Base-by-base conservation (phyloP, 108 stramenopile genomes). In the Seminavis robusta region DNA sequence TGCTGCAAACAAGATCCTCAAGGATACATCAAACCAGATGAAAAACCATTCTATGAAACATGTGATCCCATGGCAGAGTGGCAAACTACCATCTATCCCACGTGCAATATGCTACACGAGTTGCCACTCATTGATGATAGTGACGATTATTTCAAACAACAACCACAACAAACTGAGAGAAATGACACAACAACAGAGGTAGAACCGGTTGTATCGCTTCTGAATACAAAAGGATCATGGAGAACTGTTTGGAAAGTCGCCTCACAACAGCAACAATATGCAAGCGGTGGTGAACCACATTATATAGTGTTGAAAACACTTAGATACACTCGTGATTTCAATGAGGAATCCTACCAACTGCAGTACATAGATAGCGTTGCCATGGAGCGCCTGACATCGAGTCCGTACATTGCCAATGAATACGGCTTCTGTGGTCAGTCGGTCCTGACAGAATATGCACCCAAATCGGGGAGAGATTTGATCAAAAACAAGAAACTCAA, bases 21-120 rank as follows among this genome's bases (percentile, higher is more conserved):
- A 4, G 26, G 24, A 7, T 28, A 48, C 26, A 48, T 48, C 28
- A n/a, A n/a, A 16, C 29, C 26, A 3, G 16, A 34, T 33, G 63
- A 65, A 44, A 33, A 47, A 45, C 66, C 65, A 13, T 77, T 43
- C 37, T 47, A 69, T 50, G 71, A 70, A 50, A 62, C 81, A 23
- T 90, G 88, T 41, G 65, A 67, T 7, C 77, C 59, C 7, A 72
- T 81, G 72, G 52, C 63, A n/a, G 61, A 78, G 33, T 83, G 77
- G 81, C 76, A 77, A 54, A 45, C 71, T 11, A 65, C 52, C 23
- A 67, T 70, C 31, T 65, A 78, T 62, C 79, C 84, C 10, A 83
- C 72, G 9, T 90, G 88, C 62, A 85, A 85, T 68, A 19, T 27
- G 1, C 51, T 92, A 1, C 91, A 92, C 52, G 91, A 91, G 42